Evolutionary conservation across 768 basidiomycete species (phyloP).

Genomic region (Kwoniella sp.): DNA sequence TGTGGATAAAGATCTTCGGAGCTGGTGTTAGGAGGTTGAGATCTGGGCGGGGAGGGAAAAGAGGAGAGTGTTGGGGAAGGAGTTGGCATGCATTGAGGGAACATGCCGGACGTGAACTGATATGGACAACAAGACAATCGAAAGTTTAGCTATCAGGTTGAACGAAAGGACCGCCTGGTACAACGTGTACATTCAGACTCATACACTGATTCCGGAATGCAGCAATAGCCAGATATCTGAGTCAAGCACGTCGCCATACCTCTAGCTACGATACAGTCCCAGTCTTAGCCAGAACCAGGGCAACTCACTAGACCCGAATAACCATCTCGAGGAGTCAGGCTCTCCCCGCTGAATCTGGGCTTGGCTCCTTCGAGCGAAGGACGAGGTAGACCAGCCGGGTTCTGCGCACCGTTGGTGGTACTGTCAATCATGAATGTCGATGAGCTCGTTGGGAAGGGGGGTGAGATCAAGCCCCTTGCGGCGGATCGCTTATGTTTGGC

Average conservation of each 20-base stretch:
- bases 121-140: not conserved
- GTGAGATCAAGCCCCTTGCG: constrained; percentile 20
- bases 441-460: constrained; percentile 28
- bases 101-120: constrained; percentile 33
- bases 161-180: not conserved
- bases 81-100: constrained; percentile 4
- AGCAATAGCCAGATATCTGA: too few species aligned
- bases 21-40: not conserved
- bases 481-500: constrained; percentile 32
- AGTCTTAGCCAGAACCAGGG: too few species aligned
- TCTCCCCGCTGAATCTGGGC: constrained; percentile 31
- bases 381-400: not conserved
- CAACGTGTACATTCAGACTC: too few species aligned
- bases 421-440: constrained; percentile 21
- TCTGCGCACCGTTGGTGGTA: not conserved
- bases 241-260: too few species aligned
- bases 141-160: not conserved
- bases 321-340: constrained; percentile 36
- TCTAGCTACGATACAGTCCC: too few species aligned
- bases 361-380: not conserved
- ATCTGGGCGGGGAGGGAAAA: constrained; percentile 28
- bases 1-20: not conserved
- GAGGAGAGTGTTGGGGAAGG: constrained; percentile 28
- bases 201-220: too few species aligned
- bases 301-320: constrained; percentile 41